These are phyloP conservation scores for Polychytrium aggregatum DNA, from an alignment of 192 early-diverging fungal species.

Conservation along the genomic window DNA sequence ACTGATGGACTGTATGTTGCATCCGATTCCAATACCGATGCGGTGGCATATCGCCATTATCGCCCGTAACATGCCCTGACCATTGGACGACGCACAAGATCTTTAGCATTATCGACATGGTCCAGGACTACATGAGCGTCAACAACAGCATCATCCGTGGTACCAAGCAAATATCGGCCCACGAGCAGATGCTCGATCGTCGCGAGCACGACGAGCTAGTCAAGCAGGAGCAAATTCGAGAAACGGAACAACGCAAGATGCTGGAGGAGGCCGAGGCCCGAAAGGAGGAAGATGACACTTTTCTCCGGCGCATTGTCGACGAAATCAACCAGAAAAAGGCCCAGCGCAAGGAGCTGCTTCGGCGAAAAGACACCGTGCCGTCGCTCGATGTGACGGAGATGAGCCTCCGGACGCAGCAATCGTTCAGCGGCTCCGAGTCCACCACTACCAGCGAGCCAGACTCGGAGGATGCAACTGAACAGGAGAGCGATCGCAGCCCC, in stretches of 20 bases:
- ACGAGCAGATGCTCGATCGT: conserved; percentile 25
- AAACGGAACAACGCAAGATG: conserved; percentile 1
- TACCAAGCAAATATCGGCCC: conserved; percentile 22
- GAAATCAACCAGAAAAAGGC: conserved; percentile 15
- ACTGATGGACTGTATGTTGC: background rate
- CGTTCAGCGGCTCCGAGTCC: background rate
- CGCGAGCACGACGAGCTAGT: conserved; percentile 11
- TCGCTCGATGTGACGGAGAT: no score
- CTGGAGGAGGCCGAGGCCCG: conserved; percentile 7
- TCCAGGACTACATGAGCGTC: conserved; percentile 16
- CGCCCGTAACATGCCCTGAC: no score
- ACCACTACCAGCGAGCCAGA: background rate
- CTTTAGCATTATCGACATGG: conserved; percentile 18
- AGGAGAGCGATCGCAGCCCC: no score
- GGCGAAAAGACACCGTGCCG: background rate
- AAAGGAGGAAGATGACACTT: conserved; percentile 9
- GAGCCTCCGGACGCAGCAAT: background rate
- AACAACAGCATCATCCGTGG: conserved; percentile 18
- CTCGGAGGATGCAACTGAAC: background rate
- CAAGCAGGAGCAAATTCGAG: conserved; percentile 5
- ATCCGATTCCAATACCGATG: background rate
- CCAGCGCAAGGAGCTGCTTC: conserved; percentile 10
- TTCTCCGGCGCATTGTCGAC: conserved; percentile 13
- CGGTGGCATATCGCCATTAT: background rate
- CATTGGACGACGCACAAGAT: no score